Evolutionary conservation across 2,329 filamentous ascomycete genomes (phyloP).

Genomic region (Claviceps humidiphila): DNA sequence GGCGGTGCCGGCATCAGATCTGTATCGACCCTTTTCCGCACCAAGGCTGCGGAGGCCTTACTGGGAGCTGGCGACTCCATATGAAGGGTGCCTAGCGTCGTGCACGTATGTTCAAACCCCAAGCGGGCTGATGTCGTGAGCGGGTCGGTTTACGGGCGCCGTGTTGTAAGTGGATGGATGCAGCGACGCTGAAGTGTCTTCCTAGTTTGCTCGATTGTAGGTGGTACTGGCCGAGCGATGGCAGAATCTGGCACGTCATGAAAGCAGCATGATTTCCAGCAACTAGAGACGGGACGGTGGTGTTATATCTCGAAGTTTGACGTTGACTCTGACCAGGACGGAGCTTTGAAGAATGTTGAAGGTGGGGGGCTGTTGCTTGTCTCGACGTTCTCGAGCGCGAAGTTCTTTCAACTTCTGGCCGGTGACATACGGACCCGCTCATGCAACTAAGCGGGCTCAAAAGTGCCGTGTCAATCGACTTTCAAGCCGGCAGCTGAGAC

Average conservation of each 20-base stretch:
- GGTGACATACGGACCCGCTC: conserved; percentile 1
- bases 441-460: conserved; percentile 5
- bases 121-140: not conserved
- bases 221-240: not conserved
- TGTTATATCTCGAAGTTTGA: not conserved
- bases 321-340: not conserved
- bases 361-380: not conserved
- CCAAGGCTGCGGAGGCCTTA: conserved; percentile 32
- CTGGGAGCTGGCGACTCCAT: not conserved
- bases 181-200: too few species aligned
- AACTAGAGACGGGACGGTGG: not conserved
- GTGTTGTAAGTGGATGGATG: not conserved
- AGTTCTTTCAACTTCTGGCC: not conserved
- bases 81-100: not conserved
- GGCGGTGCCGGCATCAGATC: conserved; percentile 79
- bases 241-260: not conserved
- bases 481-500: not conserved
- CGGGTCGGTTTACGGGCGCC: not conserved
- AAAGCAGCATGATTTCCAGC: not conserved
- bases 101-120: too few species aligned
- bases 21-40: conserved; percentile 55
- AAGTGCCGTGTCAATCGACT: not conserved
- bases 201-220: not conserved
- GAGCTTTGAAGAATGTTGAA: not conserved
- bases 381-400: not conserved